A percentile compares a stretch with the other conserved stretches of the same genome.
Conservation (phyloP, 176 grass and related monocot genomes). For the Ensete ventricosum region DNA sequence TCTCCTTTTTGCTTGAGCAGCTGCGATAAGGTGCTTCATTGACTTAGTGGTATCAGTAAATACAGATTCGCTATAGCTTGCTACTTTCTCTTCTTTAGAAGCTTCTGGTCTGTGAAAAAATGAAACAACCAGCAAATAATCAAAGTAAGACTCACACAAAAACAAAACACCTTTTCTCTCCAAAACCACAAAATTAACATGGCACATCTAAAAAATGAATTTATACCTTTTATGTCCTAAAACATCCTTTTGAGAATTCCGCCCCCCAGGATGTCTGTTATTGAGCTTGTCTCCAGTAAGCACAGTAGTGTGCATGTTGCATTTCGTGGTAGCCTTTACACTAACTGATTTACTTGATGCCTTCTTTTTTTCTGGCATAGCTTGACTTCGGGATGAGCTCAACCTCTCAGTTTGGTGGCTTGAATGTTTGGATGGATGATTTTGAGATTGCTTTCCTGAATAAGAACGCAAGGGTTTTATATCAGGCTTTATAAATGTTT, state of each 20-base stretch:
- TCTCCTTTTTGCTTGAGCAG: constrained; percentile 44
- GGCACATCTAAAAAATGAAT: constrained; percentile 6
- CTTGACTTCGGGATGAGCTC: constrained; percentile 27
- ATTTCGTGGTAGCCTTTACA: constrained; percentile 38
- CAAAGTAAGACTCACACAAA: constrained; percentile 18
- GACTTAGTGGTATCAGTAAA: constrained; percentile 33
- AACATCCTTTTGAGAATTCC: constrained; percentile 34
- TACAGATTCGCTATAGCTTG: constrained; percentile 20
- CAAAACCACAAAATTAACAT: constrained; percentile 4
- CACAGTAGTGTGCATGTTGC: constrained; percentile 23
- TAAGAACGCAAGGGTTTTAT: constrained; percentile 27
- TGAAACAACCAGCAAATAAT: constrained; percentile 13
- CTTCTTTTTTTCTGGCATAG: constrained; percentile 35
- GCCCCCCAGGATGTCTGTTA: constrained; percentile 35
- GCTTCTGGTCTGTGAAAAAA: constrained; percentile 33
- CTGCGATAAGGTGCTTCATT: constrained; percentile 97
- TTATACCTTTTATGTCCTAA: constrained; percentile 52
- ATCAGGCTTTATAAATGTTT: constrained; percentile 37
- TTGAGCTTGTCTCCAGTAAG: constrained; percentile 35
- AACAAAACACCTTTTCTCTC: neutral
- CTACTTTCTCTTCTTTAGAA: constrained; percentile 36
- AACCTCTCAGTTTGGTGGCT: constrained; percentile 37
- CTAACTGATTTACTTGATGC: constrained; percentile 51
- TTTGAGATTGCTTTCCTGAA: constrained; percentile 51
- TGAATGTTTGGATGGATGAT: constrained; percentile 48